phyloP scores from a whole-genome alignment of 116 monocot species.

The Cymodocea nodosa region DNA sequence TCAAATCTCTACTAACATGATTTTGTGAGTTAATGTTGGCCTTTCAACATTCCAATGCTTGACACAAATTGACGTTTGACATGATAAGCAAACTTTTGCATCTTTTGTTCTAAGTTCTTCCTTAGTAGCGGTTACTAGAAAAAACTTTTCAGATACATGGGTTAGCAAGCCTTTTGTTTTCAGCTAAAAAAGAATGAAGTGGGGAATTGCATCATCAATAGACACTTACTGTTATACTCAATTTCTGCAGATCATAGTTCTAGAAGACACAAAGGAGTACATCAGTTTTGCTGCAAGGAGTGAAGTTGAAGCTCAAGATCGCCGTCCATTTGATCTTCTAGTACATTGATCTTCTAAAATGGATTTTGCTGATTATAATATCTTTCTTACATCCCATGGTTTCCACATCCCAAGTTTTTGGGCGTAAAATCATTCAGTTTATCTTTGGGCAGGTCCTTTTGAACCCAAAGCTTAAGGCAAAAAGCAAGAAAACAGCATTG shows the following conservation, averaged over 20 bases:
- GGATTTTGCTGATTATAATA: neutral
- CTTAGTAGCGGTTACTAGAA: too few relatives aligned
- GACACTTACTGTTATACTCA: neutral
- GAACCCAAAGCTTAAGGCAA: slow-evolving; percentile 69
- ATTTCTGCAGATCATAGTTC: slow-evolving; percentile 69
- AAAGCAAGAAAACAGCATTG: slow-evolving; percentile 49
- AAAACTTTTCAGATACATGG: too few relatives aligned
- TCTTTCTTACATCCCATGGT: neutral
- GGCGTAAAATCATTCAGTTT: neutral
- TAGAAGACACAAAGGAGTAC: slow-evolving; percentile 86
- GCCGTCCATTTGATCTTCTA: slow-evolving; percentile 79
- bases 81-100: too few relatives aligned
- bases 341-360: slow-evolving; percentile 12
- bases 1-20: too few relatives aligned
- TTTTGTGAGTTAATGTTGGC: too few relatives aligned
- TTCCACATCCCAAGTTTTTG: too few relatives aligned
- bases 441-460: slow-evolving; percentile 53
- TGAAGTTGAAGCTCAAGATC: slow-evolving; percentile 71
- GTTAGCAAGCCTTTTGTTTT: too few relatives aligned
- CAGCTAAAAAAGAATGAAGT: too few relatives aligned
- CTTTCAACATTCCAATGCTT: too few relatives aligned
- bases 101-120: too few relatives aligned
- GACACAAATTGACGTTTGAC: too few relatives aligned
- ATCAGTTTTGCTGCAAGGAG: slow-evolving; percentile 58
- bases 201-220: neutral